Evolutionary conservation across 1,139 yeast genomes (phyloP).

Genomic region (Geotrichum restrictum): DNA sequence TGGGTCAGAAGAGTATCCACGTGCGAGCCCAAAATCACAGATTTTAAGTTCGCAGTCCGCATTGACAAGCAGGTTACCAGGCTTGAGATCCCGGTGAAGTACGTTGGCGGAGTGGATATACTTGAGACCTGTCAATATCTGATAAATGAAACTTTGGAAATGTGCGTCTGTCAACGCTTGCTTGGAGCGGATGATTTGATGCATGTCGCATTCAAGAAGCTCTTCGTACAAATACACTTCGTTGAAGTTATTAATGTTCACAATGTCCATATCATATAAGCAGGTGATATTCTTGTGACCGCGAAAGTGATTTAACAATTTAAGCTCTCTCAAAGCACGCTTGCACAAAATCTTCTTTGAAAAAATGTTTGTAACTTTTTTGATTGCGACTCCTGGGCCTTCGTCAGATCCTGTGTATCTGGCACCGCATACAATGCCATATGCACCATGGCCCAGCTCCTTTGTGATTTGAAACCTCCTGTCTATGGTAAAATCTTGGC

Average conservation of each 20-base stretch:
- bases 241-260: slow-evolving; percentile 77
- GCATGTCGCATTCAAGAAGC: slow-evolving; percentile 97
- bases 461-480: slow-evolving; percentile 22
- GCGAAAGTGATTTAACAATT: slow-evolving; percentile 81
- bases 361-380: slow-evolving; percentile 85
- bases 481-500: slow-evolving; percentile 23
- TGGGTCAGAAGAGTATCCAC: slow-evolving; percentile 85
- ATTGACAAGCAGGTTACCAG: slow-evolving; percentile 86
- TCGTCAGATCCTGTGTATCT: slow-evolving; percentile 66
- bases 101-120: slow-evolving; percentile 96
- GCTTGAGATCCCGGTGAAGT: slow-evolving; percentile 88
- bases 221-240: slow-evolving; percentile 92
- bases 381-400: slow-evolving; percentile 61
- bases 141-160: slow-evolving; percentile 88
- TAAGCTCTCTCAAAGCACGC: slow-evolving; percentile 83
- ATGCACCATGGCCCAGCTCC: slow-evolving; percentile 88
- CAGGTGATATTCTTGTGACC: slow-evolving; percentile 72
- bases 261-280: slow-evolving; percentile 87
- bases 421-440: slow-evolving; percentile 94
- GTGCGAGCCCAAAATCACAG: slow-evolving; percentile 93
- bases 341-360: slow-evolving; percentile 83
- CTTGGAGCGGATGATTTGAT: slow-evolving; percentile 88
- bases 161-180: slow-evolving; percentile 95
- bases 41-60: slow-evolving; percentile 95
- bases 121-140: slow-evolving; percentile 86